Percentiles rank a stretch among this genome's conserved stretches.
These are phyloP conservation scores for Dionaea muscipula DNA, from an alignment of 179 eudicot species.

Conservation along the genomic window DNA sequence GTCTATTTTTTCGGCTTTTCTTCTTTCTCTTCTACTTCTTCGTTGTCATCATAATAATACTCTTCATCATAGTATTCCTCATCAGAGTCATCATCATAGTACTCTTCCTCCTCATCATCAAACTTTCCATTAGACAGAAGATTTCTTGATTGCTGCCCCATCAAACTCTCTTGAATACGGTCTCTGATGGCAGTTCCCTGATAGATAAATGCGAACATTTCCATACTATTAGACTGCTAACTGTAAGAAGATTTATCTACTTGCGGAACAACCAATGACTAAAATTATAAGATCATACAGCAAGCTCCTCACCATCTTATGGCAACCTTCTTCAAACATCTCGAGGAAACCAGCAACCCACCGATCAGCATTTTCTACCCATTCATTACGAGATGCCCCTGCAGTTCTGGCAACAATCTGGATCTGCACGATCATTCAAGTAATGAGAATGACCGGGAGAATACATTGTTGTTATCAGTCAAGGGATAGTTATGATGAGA, in stretches of 20 bases:
- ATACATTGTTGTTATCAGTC: neutral
- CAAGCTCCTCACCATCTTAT: conserved; percentile 52
- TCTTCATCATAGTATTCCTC: conserved; percentile 30
- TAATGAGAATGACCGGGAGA: neutral
- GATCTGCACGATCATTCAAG: conserved; percentile 38
- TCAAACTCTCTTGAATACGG: conserved; percentile 51
- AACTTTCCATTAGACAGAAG: conserved; percentile 23
- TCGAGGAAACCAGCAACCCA: conserved; percentile 97
- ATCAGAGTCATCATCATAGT: conserved; percentile 33
- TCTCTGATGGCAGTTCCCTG: conserved; percentile 81
- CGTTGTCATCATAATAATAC: conserved; percentile 40
- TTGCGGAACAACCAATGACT: neutral
- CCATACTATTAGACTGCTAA: neutral
- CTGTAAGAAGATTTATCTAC: neutral
- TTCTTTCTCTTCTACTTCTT: conserved; percentile 17
- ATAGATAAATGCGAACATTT: neutral
- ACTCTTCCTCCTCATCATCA: conserved; percentile 37
- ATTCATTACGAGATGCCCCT: conserved; percentile 53
- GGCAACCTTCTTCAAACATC: conserved; percentile 99
- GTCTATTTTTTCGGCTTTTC: conserved; percentile 5
- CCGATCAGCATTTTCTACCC: conserved; percentile 96
- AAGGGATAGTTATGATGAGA: no score
- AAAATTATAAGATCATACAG: neutral
- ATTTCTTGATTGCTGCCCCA: conserved; percentile 29
- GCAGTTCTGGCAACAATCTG: conserved; percentile 72